Percentiles rank a stretch among this genome's conserved stretches.
These are phyloP conservation scores for Podospora comata DNA, from an alignment of 495 filamentous ascomycete species.

Conservation along the genomic window DNA sequence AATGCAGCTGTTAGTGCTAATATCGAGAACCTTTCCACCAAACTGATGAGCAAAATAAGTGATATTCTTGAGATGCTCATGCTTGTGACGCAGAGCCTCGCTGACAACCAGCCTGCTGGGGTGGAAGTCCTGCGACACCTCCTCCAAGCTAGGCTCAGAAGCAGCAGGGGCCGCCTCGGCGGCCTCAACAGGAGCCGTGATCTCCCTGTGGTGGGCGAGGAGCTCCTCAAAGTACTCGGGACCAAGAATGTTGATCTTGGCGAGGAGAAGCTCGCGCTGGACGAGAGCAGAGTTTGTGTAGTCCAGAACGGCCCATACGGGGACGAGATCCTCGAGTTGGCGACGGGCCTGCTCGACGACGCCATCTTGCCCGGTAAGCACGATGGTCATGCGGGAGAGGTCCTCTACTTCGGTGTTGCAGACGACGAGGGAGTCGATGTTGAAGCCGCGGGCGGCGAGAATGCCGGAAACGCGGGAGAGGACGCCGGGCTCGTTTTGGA, in stretches of 20 bases:
- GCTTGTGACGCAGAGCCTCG: constrained; percentile 90
- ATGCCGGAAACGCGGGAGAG: constrained; percentile 95
- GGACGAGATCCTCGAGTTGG: constrained; percentile 93
- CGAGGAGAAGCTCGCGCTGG: constrained; percentile 91
- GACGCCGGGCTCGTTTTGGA: constrained; percentile 98
- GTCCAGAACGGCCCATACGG: constrained; percentile 96
- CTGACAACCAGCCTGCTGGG: constrained; percentile 77
- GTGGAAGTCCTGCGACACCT: constrained; percentile 68
- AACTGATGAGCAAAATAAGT: constrained; percentile 97
- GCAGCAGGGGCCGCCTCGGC: constrained; percentile 37
- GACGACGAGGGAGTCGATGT: constrained; percentile 96
- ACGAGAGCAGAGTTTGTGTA: constrained; percentile 92
- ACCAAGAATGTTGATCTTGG: constrained; percentile 91
- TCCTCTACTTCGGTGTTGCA: constrained; percentile 98
- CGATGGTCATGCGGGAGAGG: constrained; percentile 96
- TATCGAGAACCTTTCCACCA: constrained; percentile 94
- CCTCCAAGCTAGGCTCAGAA: constrained; percentile 34
- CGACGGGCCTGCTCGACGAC: constrained; percentile 96
- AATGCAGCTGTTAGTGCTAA: constrained; percentile 96
- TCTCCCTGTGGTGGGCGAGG: constrained; percentile 83
- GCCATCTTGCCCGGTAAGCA: constrained; percentile 90
- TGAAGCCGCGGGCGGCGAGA: constrained; percentile 93
- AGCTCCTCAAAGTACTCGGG: constrained; percentile 98
- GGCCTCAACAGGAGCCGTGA: constrained; percentile 44
- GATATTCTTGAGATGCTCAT: constrained; percentile 92